Evolutionary conservation across 257 asterid species (phyloP), one percentile per base, ranked within the genome.

Genomic region (Leptodermis oblonga): DNA sequence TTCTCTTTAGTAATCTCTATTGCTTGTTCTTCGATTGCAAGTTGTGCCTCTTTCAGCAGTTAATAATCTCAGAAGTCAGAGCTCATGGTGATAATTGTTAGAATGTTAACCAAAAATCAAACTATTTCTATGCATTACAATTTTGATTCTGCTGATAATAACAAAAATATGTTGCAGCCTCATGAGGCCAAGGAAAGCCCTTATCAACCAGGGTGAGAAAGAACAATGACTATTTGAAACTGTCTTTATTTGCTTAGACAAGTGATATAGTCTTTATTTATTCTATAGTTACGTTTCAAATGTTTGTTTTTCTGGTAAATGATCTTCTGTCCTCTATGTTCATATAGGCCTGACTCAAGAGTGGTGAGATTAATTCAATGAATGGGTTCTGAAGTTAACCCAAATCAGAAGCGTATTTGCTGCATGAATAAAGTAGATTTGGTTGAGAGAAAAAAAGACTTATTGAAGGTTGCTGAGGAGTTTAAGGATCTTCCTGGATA

Each of bases 401-500:
- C 92, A 68, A 78, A 67, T 59, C 99, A 93, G 85, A 93, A 85
- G 83, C 92, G 96, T 20, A 76, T 93, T 31, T 70, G 90, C 74
- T 93, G 99, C 76, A 84, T 93, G 83, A 93, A 93, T 76, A 93
- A 93, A 85, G 84, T 93, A 71, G 99, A 93, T 80, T 79, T 90
- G 77, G 89, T 93, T 55, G 74, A 86, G 75, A 88, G 85, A 83
- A 87, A 85, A 86, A 90, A 80, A 70, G 91, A 93, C 68, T 74
- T 93, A 37, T 78, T 83, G 71, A 88, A 85, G 79, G 96, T 89
- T 62, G 76, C 80, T 0, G 88, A 86, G 60, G 91, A 93, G 76
- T 93, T 88, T 79, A 88, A 78, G 61, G 92, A 90, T 75, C 92
- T 90, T 65, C 83, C 92, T 48, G 99, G 97, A 69, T 93, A 86